Base-by-base conservation (phyloP, 768 basidiomycete species). In the Mycena vitilis region DNA sequence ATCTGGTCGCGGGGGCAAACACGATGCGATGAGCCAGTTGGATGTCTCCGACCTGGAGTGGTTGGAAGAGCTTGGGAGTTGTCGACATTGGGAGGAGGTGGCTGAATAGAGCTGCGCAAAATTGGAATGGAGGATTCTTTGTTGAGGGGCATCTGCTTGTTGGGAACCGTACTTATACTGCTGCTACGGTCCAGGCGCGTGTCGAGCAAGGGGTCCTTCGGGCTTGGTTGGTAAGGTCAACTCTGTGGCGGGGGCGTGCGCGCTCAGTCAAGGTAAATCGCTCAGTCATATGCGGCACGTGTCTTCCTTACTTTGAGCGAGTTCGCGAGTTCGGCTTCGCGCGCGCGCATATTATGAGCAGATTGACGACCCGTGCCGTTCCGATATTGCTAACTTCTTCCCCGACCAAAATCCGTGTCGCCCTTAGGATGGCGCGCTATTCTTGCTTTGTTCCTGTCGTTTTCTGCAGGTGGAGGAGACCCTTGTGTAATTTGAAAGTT, bases 1-100 rank as follows among this genome's bases (percentile, higher is more conserved):
- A 60, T 22, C 86, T 81, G 0, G 85, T 87, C 23, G 84, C 64
- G 2, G 86, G 86, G 0, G 86, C 82, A 52, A 86, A 79, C 6
- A 84, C 83, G 40, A 86, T 74, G 6, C 86, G 83, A 76, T 88
- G 87, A 59, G 73, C 65, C 37, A 85, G 78, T 4, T 65, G 51
- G 9, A 81, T 42, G 6, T 73, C 65, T 34, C 85, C 85, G 11
- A 86, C 75, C 60, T 74, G 68, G 59, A 78, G 73, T 5, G 84
- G 81, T 63, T 79, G 76, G 75, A 85, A 85, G n/a, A 84, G 80
- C 45, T 54, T 54, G 16, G 65, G 25, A 25, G 30, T 30, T 30
- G 13, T 53, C 16, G 61, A 62, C 63, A 64, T 57, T n/a, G 60
- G 34, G n/a, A 23, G 7, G 36, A 15, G 30, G 2, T n/a, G 12